Base-by-base conservation (phyloP, 345 rosid species). In the Streptanthus diversifolius region DNA sequence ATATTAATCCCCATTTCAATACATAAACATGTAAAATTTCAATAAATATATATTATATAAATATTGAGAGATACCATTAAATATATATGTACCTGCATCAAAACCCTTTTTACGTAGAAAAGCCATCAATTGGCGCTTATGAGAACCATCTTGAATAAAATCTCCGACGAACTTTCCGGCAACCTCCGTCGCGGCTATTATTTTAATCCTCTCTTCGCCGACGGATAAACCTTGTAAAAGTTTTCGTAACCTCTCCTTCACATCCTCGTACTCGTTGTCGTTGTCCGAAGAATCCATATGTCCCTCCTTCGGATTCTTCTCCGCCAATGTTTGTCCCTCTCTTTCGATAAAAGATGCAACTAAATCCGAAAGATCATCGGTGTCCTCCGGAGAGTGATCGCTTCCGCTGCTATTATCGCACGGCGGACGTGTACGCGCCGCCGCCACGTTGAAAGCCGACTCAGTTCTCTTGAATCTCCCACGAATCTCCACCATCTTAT, bases 401-500 rank as follows among this genome's bases (percentile, higher is more conserved):
- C 93, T 93, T 1, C 87, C 87, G 19, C 95, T 86, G 69, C 90
- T 91, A 63, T 88, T 83, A 80, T 83, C 82, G 74, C 87, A 85
- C 11, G 73, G 73, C 32, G 80, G 60, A 19, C 43, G 56, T 24
- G 40, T 25, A 61, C 71, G 63, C 29, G 77, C 80, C 63, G 62
- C 66, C 52, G 58, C 80, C 3, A 78, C 66, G 25, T 83, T 65
- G 11, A 85, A 87, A 60, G 82, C 84, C 43, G 71, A 85, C 15
- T 85, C 80, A 33, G 61, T 73, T 52, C 83, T 74, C 71, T 35
- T 76, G 68, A 81, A 83, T 63, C 78, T 81, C 55, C 37, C 72
- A 1, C 78, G 81, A 36, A 72, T 75, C 58, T 76, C 66, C 19
- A 70, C 75, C 76, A 71, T 80, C 60, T 76, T 77, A 73, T 47